Percentiles rank a stretch among this genome's conserved stretches.
Evolutionary conservation across 2,329 filamentous ascomycete species (phyloP).

Genomic region (Cercospora brassicicola): DNA sequence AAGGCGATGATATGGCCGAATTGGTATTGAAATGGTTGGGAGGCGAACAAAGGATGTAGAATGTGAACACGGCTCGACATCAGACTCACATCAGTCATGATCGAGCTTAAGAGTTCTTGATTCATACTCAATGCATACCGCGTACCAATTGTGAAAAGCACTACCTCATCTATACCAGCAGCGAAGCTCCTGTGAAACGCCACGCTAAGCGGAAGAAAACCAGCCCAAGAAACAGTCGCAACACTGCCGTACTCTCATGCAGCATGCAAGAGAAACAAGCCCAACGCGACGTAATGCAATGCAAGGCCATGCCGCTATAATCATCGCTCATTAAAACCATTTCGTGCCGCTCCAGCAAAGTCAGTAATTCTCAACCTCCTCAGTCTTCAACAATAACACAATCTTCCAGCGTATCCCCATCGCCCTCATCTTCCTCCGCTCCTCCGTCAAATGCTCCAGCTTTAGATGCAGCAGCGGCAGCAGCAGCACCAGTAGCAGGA

Average conservation of each 20-base stretch:
- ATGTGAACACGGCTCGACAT: too few species aligned
- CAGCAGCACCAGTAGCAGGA: background rate
- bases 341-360: background rate
- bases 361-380: background rate
- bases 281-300: background rate
- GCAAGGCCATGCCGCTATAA: background rate
- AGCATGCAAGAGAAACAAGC: background rate
- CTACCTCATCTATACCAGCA: background rate
- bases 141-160: background rate
- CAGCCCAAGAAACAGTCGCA: too few species aligned
- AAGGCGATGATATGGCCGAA: background rate
- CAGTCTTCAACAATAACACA: background rate
- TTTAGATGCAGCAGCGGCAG: background rate
- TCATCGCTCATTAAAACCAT: background rate
- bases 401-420: background rate
- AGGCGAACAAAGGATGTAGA: too few species aligned
- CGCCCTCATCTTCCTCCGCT: background rate
- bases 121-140: background rate
- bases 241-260: background rate
- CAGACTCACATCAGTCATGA: too few species aligned
- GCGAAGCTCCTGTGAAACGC: background rate
- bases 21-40: background rate
- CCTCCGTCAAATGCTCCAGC: background rate
- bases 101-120: background rate
- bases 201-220: background rate